A percentile compares a stretch with the other conserved stretches of the same genome.
These are phyloP conservation scores for Pseudisothecium myosuroides DNA, from an alignment of 225 moss, liverwort and hornwort species.

Conservation along the genomic window DNA sequence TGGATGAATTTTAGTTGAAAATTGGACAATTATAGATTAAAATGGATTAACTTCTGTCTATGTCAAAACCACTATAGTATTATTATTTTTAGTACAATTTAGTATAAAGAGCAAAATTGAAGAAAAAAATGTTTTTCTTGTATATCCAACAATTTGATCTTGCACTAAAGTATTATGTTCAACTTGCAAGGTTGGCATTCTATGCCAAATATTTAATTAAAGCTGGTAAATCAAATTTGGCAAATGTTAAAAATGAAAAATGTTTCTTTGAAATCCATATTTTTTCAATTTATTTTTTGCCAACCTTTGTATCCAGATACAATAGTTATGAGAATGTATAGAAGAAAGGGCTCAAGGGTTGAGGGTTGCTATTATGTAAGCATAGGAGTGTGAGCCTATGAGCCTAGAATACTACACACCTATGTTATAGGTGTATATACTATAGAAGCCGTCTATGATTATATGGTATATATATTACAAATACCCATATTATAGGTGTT, in stretches of 20 bases:
- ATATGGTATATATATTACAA: too few relatives aligned
- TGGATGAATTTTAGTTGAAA: not conserved
- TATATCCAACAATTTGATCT: not conserved
- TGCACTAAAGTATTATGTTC: not conserved
- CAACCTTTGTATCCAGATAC: accelerated
- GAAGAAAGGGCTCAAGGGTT: too few relatives aligned
- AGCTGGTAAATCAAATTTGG: not conserved
- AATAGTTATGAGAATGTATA: not conserved
- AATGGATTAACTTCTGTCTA: not conserved
- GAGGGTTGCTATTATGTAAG: too few relatives aligned
- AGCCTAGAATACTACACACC: too few relatives aligned
- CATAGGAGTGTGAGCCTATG: too few relatives aligned
- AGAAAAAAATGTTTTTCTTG: not conserved
- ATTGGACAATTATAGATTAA: not conserved
- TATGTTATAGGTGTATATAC: too few relatives aligned
- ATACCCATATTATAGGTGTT: too few relatives aligned
- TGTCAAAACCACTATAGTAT: not conserved
- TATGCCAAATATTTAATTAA: not conserved
- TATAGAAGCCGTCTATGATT: too few relatives aligned
- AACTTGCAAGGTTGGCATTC: accelerated
- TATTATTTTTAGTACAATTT: not conserved
- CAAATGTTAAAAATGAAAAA: not conserved
- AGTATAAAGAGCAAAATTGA: not conserved
- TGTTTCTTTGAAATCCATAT: not conserved
- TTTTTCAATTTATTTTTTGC: not conserved